phyloP scores from a whole-genome alignment of 2,329 filamentous ascomycete genomes.

The Sarocladium strictum region DNA sequence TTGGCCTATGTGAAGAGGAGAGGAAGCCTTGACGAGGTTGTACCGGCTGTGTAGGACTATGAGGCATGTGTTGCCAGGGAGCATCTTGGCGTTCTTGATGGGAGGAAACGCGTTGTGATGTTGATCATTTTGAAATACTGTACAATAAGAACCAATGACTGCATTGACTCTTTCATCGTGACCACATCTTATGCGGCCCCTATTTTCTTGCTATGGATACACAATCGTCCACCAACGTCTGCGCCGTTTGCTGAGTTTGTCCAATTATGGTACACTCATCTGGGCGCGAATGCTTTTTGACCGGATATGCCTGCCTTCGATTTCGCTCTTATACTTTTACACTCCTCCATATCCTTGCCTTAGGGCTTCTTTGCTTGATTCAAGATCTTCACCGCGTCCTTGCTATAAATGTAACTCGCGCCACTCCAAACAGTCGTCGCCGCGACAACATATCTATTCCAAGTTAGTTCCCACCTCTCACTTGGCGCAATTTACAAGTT shows the following conservation, averaged over 20 bases:
- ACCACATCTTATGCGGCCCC: too few relatives aligned
- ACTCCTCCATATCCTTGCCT: neutral
- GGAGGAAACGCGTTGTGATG: neutral
- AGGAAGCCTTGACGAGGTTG: neutral
- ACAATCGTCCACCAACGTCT: too few relatives aligned
- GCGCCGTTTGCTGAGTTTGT: too few relatives aligned
- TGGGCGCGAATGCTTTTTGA: too few relatives aligned
- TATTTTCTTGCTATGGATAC: too few relatives aligned
- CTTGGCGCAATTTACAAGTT: too few relatives aligned
- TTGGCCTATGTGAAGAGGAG: conserved; percentile 49
- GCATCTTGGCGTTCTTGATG: neutral
- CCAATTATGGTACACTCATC: too few relatives aligned
- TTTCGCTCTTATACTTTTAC: too few relatives aligned
- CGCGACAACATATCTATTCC: conserved; percentile 70
- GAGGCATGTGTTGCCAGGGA: neutral
- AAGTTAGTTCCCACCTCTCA: conserved; percentile 8
- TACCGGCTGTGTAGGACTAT: neutral
- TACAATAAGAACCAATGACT: too few relatives aligned
- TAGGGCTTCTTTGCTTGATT: conserved; percentile 18
- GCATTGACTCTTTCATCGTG: too few relatives aligned
- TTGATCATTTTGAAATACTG: too few relatives aligned
- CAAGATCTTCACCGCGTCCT: conserved; percentile 87
- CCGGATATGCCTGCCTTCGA: too few relatives aligned
- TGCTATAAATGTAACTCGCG: conserved; percentile 83
- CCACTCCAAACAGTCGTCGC: conserved; percentile 91